These are phyloP conservation scores for Lyophyllum atratum DNA, from an alignment of 768 basidiomycete genomes.

Conservation along the genomic window DNA sequence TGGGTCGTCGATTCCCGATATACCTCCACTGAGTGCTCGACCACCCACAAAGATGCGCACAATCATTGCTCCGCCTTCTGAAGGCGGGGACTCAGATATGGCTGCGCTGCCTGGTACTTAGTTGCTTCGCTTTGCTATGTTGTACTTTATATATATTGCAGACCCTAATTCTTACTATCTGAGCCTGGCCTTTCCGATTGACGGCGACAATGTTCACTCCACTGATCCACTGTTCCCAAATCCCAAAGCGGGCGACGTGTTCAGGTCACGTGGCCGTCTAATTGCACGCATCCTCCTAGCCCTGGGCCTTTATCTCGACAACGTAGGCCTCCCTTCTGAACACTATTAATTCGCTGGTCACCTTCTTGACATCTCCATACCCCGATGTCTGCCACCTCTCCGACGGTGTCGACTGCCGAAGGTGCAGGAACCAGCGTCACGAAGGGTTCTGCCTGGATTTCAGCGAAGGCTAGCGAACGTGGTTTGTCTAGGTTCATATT, in stretches of 20 bases:
- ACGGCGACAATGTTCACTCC: too few relatives aligned
- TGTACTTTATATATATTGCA: background rate
- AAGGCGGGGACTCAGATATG: conserved; percentile 53
- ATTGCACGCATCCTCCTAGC: background rate
- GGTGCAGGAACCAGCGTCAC: conserved; percentile 33
- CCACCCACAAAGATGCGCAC: conserved; percentile 71
- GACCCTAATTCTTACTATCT: background rate
- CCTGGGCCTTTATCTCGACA: background rate
- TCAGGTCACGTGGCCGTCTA: conserved; percentile 15
- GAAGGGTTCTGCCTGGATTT: conserved; percentile 42
- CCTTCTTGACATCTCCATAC: conserved; percentile 5
- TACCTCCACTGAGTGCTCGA: conserved; percentile 37
- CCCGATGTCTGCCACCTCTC: conserved; percentile 22
- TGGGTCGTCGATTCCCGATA: conserved; percentile 52
- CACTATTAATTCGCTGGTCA: conserved; percentile 18
- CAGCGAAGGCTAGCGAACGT: conserved; percentile 49
- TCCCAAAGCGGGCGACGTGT: conserved; percentile 9
- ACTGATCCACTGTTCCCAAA: too few relatives aligned
- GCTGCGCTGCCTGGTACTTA: conserved; percentile 26
- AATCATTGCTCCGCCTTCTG: conserved; percentile 54
- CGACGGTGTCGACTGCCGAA: conserved; percentile 32
- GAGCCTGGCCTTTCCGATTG: too few relatives aligned
- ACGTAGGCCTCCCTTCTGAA: conserved; percentile 5
- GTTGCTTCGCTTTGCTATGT: background rate
- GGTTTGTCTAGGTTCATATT: conserved; percentile 35